A percentile compares a stretch with the other conserved stretches of the same genome.
These are phyloP conservation scores for Puccinia brachypodii DNA, from an alignment of 1,284 basidiomycete species.

Conservation along the genomic window DNA sequence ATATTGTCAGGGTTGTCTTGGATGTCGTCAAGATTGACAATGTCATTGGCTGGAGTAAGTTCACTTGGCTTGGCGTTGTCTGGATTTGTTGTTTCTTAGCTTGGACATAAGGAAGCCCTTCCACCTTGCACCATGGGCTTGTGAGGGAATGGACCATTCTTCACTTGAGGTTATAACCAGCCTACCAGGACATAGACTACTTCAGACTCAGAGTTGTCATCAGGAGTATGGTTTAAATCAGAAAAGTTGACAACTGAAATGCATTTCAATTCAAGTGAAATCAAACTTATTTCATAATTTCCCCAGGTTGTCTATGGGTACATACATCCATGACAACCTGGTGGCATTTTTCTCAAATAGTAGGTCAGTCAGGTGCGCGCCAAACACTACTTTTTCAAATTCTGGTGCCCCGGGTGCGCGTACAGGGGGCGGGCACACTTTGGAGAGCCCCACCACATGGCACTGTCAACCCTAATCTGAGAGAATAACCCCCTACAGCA, in stretches of 20 bases:
- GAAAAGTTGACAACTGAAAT: background rate
- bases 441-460: background rate
- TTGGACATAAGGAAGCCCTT: background rate
- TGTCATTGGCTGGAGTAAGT: too few relatives aligned
- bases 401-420: too few relatives aligned
- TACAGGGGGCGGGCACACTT: too few relatives aligned
- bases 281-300: background rate
- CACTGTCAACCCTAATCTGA: background rate
- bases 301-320: too few relatives aligned
- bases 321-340: too few relatives aligned
- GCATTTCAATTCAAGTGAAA: background rate
- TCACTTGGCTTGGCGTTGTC: background rate
- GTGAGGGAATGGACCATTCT: background rate
- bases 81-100: background rate
- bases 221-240: background rate
- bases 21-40: too few relatives aligned
- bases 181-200: background rate
- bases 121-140: background rate
- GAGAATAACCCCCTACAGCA: too few relatives aligned
- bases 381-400: background rate
- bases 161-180: background rate
- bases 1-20: too few relatives aligned
- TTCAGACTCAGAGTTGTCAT: background rate
- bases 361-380: too few relatives aligned
- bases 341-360: too few relatives aligned